Conservation (phyloP, 148 eudicot species). For the Beta vulgaris region DNA sequence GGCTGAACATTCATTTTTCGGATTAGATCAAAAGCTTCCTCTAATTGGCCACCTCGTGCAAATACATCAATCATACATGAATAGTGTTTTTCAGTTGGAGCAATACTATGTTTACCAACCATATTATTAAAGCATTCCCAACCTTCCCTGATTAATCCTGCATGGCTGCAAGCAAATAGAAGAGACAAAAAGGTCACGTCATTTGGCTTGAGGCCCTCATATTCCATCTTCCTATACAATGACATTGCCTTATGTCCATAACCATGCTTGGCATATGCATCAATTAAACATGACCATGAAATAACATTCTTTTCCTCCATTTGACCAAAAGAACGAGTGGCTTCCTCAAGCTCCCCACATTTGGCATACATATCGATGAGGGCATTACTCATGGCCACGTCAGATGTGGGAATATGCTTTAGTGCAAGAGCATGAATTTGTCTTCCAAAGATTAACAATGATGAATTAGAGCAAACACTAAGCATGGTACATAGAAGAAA, state of each 20-base stretch:
- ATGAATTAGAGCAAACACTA: constrained; percentile 35
- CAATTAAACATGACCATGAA: constrained; percentile 45
- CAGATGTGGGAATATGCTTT: constrained; percentile 26
- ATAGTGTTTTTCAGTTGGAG: constrained; percentile 38
- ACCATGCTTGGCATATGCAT: constrained; percentile 46
- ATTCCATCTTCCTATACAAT: constrained; percentile 34
- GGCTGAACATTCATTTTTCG: constrained; percentile 34
- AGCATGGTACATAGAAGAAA: constrained; percentile 38
- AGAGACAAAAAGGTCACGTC: constrained; percentile 41
- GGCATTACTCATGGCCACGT: constrained; percentile 38
- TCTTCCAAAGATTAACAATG: constrained; percentile 34
- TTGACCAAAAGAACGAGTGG: constrained; percentile 28
- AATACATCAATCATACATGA: constrained; percentile 40
- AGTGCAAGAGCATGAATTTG: constrained; percentile 36
- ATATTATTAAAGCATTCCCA: constrained; percentile 31
- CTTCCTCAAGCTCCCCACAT: constrained; percentile 43
- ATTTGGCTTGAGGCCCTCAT: constrained; percentile 40
- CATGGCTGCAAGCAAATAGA: constrained; percentile 41
- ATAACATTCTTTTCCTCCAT: constrained; percentile 36
- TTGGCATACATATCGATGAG: constrained; percentile 46
- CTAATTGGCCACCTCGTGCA: constrained; percentile 37
- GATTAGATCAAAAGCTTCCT: constrained; percentile 31
- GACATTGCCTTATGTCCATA: constrained; percentile 33
- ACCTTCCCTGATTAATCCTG: constrained; percentile 30
- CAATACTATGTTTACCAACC: constrained; percentile 29